Conservation (phyloP, 441 rosid species). For the Flueggea neowawraea region DNA sequence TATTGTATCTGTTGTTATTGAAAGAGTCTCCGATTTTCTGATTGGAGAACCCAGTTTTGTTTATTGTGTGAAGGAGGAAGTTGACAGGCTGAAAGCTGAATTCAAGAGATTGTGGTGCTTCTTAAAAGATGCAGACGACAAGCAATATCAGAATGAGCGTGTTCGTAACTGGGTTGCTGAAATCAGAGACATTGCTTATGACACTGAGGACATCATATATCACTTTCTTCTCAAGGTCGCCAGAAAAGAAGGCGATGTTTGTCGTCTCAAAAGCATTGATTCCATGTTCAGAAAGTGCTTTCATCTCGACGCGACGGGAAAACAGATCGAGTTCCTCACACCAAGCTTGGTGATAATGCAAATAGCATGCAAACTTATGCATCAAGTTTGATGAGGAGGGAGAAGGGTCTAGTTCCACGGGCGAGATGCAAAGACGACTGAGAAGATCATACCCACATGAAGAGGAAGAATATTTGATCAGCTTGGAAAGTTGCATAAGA, state of each 20-base stretch:
- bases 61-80: conserved; percentile 4
- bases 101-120: conserved; percentile 15
- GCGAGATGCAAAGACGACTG: not conserved
- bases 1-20: too few species aligned
- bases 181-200: conserved; percentile 14
- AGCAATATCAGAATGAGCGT: conserved; percentile 2
- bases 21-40: conserved; percentile 10
- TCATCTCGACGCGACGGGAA: not conserved
- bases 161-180: conserved; percentile 11
- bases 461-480: conserved; percentile 14
- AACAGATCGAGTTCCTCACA: not conserved
- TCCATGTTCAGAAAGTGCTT: not conserved
- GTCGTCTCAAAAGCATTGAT: not conserved
- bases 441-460: not conserved
- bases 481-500: conserved; percentile 6
- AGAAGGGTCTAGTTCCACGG: not conserved
- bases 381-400: not conserved
- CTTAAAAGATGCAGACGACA: conserved; percentile 18
- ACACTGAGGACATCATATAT: conserved; percentile 13
- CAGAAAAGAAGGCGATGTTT: not conserved
- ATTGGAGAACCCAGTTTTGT: conserved; percentile 9
- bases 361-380: not conserved
- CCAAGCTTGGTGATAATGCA: not conserved
- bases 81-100: conserved; percentile 11
- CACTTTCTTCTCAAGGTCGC: conserved; percentile 6